phyloP scores from a whole-genome alignment of 345 rosid genomes.

The Raphanus raphanistrum region DNA sequence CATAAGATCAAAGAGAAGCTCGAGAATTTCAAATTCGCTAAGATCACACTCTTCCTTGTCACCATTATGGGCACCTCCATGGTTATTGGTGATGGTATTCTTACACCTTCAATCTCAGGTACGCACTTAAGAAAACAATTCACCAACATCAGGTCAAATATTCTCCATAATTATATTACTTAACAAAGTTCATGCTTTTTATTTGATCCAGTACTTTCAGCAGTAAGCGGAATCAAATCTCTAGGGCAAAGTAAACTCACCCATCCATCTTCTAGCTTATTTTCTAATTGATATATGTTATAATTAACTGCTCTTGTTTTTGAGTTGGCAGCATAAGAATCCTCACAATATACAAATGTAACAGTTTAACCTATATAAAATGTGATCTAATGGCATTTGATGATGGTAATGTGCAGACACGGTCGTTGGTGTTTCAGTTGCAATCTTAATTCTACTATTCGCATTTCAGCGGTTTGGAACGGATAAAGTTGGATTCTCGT shows the following conservation, averaged over 20 bases:
- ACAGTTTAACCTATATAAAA: not conserved
- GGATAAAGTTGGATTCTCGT: conserved; percentile 65
- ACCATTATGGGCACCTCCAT: conserved; percentile 79
- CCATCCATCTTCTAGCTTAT: not conserved
- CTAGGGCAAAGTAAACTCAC: conserved; percentile 55
- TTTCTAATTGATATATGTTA: not conserved
- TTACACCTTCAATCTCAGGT: conserved; percentile 83
- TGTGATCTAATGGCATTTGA: not conserved
- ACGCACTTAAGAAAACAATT: not conserved
- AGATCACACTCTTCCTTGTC: conserved; percentile 55
- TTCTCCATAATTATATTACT: not conserved
- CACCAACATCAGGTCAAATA: not conserved
- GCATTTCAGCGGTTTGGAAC: conserved; percentile 63
- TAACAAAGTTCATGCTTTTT: not conserved
- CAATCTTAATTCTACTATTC: conserved; percentile 55
- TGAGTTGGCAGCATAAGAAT: not conserved
- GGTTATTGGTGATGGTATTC: conserved; percentile 83
- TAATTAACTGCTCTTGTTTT: not conserved
- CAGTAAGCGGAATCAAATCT: conserved; percentile 67
- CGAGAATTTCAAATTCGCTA: conserved; percentile 41
- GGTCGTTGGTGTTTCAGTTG: conserved; percentile 64
- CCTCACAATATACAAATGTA: not conserved
- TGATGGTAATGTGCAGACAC: conserved; percentile 44
- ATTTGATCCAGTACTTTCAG: conserved; percentile 60
- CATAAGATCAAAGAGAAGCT: conserved; percentile 51